Base-by-base conservation (phyloP, 495 filamentous ascomycete genomes). In the Astrothelium macrocarpum region DNA sequence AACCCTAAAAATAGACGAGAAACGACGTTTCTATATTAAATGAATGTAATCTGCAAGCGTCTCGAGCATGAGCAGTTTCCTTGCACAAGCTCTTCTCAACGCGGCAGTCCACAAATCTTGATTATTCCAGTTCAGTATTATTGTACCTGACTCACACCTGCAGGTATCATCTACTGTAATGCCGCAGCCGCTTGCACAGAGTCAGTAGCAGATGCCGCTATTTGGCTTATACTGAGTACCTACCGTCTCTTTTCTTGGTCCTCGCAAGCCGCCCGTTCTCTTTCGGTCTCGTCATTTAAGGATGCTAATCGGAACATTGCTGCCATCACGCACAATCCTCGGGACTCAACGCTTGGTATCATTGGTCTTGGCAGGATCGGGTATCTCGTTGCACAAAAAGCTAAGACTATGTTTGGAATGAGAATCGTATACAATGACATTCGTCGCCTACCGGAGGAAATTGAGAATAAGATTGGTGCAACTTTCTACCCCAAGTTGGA, bases 341-440 rank as follows among this genome's bases (percentile, higher is more conserved):
- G 71, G 63, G 63, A 70, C 53, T 74, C 74, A 64, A 61, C 64
- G 2, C 66, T 77, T 42, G 74, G 74, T 26, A 89, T 95, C 63
- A 70, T 96, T 42, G 91, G 91, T 9, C 92, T 95, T 88, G 91
- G 91, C 10, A 90, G 90, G 0, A 96, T 96, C 60, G 91, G 91
- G 0, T 78, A 82, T 34, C 72, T 71, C 29, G 64, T 75, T 12
- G 73, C 73, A 25, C 39, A 31, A 14, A 66, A 73, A 34, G 73
- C 72, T 10, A 72, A 66, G 62, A 16, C 49, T 16, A 66, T 71
- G 2, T 75, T 77, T 53, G 75, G 75, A 14, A 77, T 77, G 75
- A 65, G 66, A 45, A 68, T 77, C 46, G 72, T 74, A 53, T 77
- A 77, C 67, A 72, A 77, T 64, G 75, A 77, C 64, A 70, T 74